phyloP scores from a whole-genome alignment of 345 rosid species.

The Camelina laxa region DNA sequence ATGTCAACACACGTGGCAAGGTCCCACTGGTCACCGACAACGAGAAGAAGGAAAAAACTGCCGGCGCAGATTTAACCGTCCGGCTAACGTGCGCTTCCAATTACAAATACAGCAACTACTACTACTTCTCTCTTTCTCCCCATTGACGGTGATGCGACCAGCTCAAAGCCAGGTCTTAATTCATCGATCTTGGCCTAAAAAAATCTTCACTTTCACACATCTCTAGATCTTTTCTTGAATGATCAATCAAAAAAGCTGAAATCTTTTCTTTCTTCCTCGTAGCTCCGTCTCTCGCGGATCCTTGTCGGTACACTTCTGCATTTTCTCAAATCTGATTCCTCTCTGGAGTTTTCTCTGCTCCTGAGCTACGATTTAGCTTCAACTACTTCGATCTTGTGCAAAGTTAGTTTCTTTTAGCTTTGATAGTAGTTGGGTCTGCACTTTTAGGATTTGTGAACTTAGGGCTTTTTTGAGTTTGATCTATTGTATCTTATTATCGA shows the following conservation, averaged over 20 bases:
- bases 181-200: conserved; percentile 13
- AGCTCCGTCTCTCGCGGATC: conserved; percentile 37
- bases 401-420: conserved; percentile 7
- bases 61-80: conserved; percentile 38
- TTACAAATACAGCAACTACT: neutral
- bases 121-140: neutral
- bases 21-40: conserved; percentile 67
- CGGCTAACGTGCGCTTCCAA: conserved; percentile 45
- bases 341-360: conserved; percentile 16
- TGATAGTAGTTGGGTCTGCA: neutral
- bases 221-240: conserved; percentile 21
- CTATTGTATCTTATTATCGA: neutral
- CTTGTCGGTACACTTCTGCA: conserved; percentile 32
- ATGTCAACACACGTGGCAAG: conserved; percentile 52
- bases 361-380: conserved; percentile 26
- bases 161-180: conserved; percentile 32
- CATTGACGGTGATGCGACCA: conserved; percentile 43
- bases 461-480: conserved; percentile 25
- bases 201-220: neutral
- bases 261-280: neutral
- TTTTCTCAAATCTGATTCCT: conserved; percentile 17
- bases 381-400: conserved; percentile 9
- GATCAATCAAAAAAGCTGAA: conserved; percentile 5
- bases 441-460: conserved; percentile 18
- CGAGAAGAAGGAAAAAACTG: conserved; percentile 7